phyloP scores from a whole-genome alignment of 2,329 filamentous ascomycete species.

The Spiromastix sp. region DNA sequence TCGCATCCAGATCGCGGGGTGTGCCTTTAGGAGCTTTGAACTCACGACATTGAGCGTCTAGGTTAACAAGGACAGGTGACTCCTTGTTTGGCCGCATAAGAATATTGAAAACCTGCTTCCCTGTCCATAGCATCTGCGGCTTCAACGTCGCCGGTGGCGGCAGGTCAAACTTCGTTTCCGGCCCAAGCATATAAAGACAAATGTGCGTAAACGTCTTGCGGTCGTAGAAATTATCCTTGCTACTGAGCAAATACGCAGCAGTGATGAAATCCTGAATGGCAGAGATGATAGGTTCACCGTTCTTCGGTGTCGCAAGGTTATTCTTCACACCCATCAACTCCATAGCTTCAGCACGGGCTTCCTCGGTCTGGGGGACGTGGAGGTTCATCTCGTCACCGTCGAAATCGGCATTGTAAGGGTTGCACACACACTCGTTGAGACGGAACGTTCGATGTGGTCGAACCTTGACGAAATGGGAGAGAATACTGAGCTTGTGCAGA shows the following conservation, averaged over 20 bases:
- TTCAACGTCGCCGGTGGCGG: constrained; percentile 81
- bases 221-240: constrained; percentile 88
- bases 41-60: constrained; percentile 84
- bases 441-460: constrained; percentile 93
- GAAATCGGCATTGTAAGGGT: constrained; percentile 97
- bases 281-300: constrained; percentile 94
- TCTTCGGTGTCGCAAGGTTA: constrained; percentile 91
- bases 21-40: constrained; percentile 39
- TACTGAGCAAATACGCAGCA: constrained; percentile 79
- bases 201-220: constrained; percentile 80
- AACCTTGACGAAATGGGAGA: constrained; percentile 88
- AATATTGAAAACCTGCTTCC: constrained; percentile 91
- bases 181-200: constrained; percentile 88
- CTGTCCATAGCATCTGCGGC: constrained; percentile 83
- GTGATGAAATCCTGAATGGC: constrained; percentile 99
- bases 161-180: constrained; percentile 65
- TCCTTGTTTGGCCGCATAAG: constrained; percentile 79
- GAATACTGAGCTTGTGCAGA: constrained; percentile 96
- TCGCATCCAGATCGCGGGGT: constrained; percentile 58
- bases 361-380: constrained; percentile 95
- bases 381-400: constrained; percentile 99
- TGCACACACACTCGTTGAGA: constrained; percentile 95
- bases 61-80: constrained; percentile 75
- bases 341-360: constrained; percentile 88
- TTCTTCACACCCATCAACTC: constrained; percentile 97